phyloP scores from a whole-genome alignment of 495 filamentous ascomycete genomes.

The Trichoderma orchidacearum region DNA sequence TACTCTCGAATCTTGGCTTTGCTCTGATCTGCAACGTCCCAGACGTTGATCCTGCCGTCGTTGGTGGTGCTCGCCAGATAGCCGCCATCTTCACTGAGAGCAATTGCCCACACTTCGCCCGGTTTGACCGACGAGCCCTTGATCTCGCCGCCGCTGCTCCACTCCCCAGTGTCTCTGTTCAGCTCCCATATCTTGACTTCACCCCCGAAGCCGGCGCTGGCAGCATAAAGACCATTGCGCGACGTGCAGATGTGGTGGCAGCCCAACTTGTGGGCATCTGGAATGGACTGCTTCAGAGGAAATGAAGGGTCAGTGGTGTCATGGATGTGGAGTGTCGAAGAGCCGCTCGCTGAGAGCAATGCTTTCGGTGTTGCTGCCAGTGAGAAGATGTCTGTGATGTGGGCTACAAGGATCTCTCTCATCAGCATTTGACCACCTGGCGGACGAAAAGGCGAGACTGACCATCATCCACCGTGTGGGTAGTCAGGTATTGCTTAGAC shows the following conservation, averaged over 20 bases:
- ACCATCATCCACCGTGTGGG: conserved; percentile 82
- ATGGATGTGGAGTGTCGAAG: conserved; percentile 66
- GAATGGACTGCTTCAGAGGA: conserved; percentile 61
- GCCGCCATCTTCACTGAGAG: conserved; percentile 66
- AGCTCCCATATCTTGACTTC: conserved; percentile 69
- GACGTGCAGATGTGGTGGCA: conserved; percentile 76
- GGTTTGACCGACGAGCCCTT: conserved; percentile 27
- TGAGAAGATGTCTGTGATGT: conserved; percentile 79
- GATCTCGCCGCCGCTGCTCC: conserved; percentile 26
- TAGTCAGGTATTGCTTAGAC: conserved; percentile 97
- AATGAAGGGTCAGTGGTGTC: conserved; percentile 54
- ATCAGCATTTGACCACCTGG: not conserved
- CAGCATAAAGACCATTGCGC: conserved; percentile 52
- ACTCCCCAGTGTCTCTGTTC: conserved; percentile 36
- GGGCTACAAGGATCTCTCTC: conserved; percentile 38
- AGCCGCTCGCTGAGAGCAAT: conserved; percentile 70
- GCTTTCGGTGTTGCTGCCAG: conserved; percentile 68
- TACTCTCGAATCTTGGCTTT: conserved; percentile 56
- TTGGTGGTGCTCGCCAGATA: conserved; percentile 72
- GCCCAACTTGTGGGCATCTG: conserved; percentile 66
- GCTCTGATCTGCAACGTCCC: conserved; percentile 48
- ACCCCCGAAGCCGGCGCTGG: conserved; percentile 77
- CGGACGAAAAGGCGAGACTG: conserved; percentile 8
- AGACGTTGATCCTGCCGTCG: conserved; percentile 77
- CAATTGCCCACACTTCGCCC: conserved; percentile 73